A percentile compares a stretch with the other conserved stretches of the same genome.
These are phyloP conservation scores for Aphanomyces invadans DNA, from an alignment of 352 stramenopile genomes.

Conservation along the genomic window DNA sequence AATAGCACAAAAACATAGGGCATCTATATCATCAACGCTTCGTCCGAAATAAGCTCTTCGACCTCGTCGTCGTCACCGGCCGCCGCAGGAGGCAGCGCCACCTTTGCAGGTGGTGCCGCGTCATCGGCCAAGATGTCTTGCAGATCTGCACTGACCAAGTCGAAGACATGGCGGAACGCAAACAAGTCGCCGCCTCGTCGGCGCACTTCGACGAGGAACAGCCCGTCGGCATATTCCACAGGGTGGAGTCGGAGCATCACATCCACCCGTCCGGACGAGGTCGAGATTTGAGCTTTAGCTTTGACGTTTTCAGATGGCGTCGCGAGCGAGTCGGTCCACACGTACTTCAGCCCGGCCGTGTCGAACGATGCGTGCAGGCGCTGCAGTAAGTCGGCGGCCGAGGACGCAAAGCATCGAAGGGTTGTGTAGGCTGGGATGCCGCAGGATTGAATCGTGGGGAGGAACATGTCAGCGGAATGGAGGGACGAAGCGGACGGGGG, in stretches of 20 bases:
- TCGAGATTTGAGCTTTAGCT: conserved; percentile 9
- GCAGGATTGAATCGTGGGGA: not conserved
- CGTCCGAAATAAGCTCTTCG: conserved; percentile 71
- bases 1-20: not conserved
- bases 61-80: conserved; percentile 28
- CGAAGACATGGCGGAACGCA: conserved; percentile 19
- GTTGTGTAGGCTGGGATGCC: conserved; percentile 23
- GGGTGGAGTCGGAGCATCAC: conserved; percentile 43
- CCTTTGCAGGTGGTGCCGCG: not conserved
- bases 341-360: not conserved
- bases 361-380: not conserved
- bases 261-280: conserved; percentile 4
- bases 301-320: conserved; percentile 1
- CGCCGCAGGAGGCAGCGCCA: not conserved
- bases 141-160: conserved; percentile 5
- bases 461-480: not conserved
- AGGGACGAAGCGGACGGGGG: not conserved
- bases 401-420: conserved; percentile 16
- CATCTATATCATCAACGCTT: conserved; percentile 73
- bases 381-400: conserved; percentile 2
- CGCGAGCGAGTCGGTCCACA: not conserved
- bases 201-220: conserved; percentile 18
- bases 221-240: conserved; percentile 30
- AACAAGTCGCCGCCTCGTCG: conserved; percentile 18
- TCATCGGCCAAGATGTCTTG: conserved; percentile 15